Conservation (phyloP, 192 early-diverging fungal species). For the Coemansia sp. region DNA sequence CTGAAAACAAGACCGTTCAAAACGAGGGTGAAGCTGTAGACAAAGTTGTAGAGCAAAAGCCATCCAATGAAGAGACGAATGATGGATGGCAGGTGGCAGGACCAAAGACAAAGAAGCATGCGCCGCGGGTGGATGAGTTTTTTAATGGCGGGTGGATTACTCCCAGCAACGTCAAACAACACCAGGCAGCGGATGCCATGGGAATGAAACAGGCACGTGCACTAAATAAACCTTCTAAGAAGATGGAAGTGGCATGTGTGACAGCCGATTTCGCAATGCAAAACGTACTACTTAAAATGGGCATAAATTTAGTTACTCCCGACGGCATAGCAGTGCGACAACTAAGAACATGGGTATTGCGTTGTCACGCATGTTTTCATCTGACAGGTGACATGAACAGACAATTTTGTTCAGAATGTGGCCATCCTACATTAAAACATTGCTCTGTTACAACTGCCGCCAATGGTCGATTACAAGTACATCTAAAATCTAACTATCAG, state of each 20-base stretch:
- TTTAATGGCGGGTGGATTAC: slow-evolving; percentile 91
- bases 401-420: slow-evolving; percentile 92
- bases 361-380: slow-evolving; percentile 92
- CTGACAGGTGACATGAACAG: slow-evolving; percentile 82
- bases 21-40: slow-evolving; percentile 10
- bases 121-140: slow-evolving; percentile 51
- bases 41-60: slow-evolving; percentile 2
- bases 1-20: slow-evolving; percentile 1
- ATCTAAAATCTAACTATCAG: slow-evolving; percentile 88
- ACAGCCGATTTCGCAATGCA: slow-evolving; percentile 95
- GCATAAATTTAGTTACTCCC: slow-evolving; percentile 75
- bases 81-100: slow-evolving; percentile 56
- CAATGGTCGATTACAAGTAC: slow-evolving; percentile 75
- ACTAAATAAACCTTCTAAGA: slow-evolving; percentile 10
- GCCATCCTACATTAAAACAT: slow-evolving; percentile 81
- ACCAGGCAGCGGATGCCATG: slow-evolving; percentile 60
- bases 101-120: slow-evolving; percentile 27
- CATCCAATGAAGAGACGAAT: slow-evolving; percentile 10
- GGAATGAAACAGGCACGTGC: slow-evolving; percentile 49
- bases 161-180: slow-evolving; percentile 76
- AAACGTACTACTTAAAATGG: slow-evolving; percentile 94
- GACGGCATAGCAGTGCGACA: slow-evolving; percentile 77
- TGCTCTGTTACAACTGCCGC: slow-evolving; percentile 77
- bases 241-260: slow-evolving; percentile 80
- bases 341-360: slow-evolving; percentile 84